Evolutionary conservation across 257 asterid genomes (phyloP).

Genomic region (Solanum dulcamara): DNA sequence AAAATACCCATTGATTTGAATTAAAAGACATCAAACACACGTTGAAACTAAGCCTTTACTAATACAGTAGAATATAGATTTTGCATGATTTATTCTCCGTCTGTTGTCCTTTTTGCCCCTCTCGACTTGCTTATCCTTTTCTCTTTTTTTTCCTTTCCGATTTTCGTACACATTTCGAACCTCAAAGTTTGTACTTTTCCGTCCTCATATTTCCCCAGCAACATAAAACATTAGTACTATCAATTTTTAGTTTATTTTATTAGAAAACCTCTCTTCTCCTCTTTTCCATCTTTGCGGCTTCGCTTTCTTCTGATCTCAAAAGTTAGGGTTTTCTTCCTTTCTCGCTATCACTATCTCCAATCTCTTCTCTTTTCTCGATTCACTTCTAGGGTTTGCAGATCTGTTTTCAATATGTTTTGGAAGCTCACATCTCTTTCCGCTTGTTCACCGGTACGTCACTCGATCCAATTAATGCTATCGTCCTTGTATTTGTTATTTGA

Average conservation of each 20-base stretch:
- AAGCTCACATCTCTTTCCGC: slow-evolving; percentile 83
- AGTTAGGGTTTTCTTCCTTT: slow-evolving; percentile 37
- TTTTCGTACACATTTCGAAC: slow-evolving; percentile 8
- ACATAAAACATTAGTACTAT: not conserved
- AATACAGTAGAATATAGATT: too few relatives aligned
- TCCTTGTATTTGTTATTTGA: not conserved
- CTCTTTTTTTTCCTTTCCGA: not conserved
- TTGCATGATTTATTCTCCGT: too few relatives aligned
- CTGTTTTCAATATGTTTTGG: slow-evolving; percentile 75
- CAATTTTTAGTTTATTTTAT: not conserved
- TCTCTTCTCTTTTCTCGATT: not conserved
- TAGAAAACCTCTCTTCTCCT: not conserved
- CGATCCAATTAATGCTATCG: not conserved
- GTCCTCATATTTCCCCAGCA: not conserved
- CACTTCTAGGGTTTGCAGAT: slow-evolving; percentile 39
- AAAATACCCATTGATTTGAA: too few relatives aligned
- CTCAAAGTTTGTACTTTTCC: slow-evolving; percentile 5
- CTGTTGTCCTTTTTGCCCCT: too few relatives aligned
- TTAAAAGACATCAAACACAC: too few relatives aligned
- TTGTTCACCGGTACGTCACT: slow-evolving; percentile 67
- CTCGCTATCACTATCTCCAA: slow-evolving; percentile 6
- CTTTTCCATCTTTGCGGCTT: slow-evolving; percentile 24
- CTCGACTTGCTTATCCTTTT: not conserved
- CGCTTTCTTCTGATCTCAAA: slow-evolving; percentile 8
- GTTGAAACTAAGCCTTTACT: too few relatives aligned